Evolutionary conservation across 768 basidiomycete species (phyloP), one percentile per base, ranked within the genome.

Genomic region (Dacryopinax spathularia): DNA sequence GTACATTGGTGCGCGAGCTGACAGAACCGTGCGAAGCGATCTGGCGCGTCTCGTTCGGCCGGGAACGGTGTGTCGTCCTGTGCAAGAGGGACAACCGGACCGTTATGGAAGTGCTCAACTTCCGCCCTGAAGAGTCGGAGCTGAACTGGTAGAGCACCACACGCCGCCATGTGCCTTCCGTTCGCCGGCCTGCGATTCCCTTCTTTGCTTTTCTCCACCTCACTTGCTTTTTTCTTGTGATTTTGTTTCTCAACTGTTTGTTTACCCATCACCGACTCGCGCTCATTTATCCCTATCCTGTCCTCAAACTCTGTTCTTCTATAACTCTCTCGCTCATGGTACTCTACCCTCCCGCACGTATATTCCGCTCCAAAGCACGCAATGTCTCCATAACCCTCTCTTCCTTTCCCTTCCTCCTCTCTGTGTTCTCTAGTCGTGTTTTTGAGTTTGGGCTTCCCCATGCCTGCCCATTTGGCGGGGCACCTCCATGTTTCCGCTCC

Each of bases 21-120:
- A 85, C 80, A 56, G 85, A 86, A 64, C 81, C 80, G 25, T 86
- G 86, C 65, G 91, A 94, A 72, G 83, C 81, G 63, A 85, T 92
- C 61, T 97, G 92, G 94, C 85, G 91, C 75, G 87, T 91, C 39
- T 84, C 79, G 36, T 88, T 85, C 76, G 79, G 82, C 70, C 77
- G 81, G 33, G 84, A 88, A 71, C 82, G 82, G 60, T 87, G 84
- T 72, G 89, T 87, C 20, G 78, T 96, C 39, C 82, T 92, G 77
- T 89, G 88, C 75, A 85, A 83, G 77, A 79, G 89, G 64, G 83
- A 78, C 33, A 87, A 85, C 29, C 87, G 86, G 78, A 92, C 89
- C 61, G 84, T 89, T 20, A 82, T 94, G 74, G 94, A 95, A 79
- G 84, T 94, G 62, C 87, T 90, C 84, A 86, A 82, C 67, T 83